Evolutionary conservation across 1,284 basidiomycete species (phyloP).

Genomic region (Rhodotorula mucilaginosa): DNA sequence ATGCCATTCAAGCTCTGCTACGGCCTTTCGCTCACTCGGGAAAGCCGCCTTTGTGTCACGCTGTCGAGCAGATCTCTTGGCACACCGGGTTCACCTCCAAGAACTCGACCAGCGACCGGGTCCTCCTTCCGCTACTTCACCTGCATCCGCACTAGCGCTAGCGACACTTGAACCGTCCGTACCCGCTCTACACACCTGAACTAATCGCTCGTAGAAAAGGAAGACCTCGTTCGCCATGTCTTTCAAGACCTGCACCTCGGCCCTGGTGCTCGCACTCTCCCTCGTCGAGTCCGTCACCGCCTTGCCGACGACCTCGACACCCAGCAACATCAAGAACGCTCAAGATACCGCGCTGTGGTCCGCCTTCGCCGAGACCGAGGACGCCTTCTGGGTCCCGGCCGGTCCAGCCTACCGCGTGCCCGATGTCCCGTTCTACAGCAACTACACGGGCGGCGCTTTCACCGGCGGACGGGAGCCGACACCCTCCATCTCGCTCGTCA

Average conservation of each 20-base stretch:
- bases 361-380: background rate
- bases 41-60: no score
- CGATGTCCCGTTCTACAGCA: background rate
- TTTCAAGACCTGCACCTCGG: background rate
- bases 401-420: slow-evolving; percentile 6
- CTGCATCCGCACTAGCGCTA: background rate
- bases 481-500: background rate
- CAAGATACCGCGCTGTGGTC: background rate
- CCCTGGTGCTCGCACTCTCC: slow-evolving; percentile 1
- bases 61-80: no score
- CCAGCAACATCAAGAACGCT: slow-evolving; percentile 12
- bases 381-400: slow-evolving; percentile 13
- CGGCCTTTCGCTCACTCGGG: no score
- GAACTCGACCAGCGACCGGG: background rate
- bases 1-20: no score
- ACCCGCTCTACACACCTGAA: background rate
- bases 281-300: slow-evolving; percentile 7
- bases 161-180: slow-evolving; percentile 1
- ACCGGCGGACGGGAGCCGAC: background rate
- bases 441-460: background rate
- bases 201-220: background rate
- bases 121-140: background rate
- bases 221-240: no score
- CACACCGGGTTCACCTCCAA: background rate
- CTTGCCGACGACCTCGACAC: slow-evolving; percentile 1